Percentiles rank a stretch among this genome's conserved stretches.
These are phyloP conservation scores for Botrytis cinerea DNA, from an alignment of 2,329 filamentous ascomycete genomes.

Conservation along the genomic window DNA sequence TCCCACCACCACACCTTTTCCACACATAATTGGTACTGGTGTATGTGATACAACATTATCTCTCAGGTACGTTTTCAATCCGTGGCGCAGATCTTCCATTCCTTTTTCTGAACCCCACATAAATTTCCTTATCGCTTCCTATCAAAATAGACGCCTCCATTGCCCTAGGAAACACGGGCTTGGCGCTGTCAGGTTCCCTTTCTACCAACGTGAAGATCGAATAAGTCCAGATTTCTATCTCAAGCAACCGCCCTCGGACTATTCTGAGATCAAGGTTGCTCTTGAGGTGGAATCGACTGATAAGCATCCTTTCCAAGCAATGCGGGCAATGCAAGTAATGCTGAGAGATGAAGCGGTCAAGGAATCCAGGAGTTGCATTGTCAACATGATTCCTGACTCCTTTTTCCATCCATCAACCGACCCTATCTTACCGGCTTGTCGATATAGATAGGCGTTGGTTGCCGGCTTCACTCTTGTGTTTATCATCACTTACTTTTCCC, in stretches of 20 bases:
- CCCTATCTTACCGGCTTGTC: neutral
- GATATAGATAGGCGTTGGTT: conserved; percentile 14
- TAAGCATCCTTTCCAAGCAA: conserved; percentile 20
- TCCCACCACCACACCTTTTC: neutral
- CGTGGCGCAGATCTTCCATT: conserved; percentile 17
- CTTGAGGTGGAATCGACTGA: conserved; percentile 9
- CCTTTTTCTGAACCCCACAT: conserved; percentile 12
- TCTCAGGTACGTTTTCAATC: conserved; percentile 13
- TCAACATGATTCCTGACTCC: conserved; percentile 11
- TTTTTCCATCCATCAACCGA: neutral
- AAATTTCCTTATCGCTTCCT: conserved; percentile 22
- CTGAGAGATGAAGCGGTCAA: conserved; percentile 20
- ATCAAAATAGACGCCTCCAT: conserved; percentile 23
- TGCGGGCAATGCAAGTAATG: conserved; percentile 21
- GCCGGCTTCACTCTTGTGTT: neutral
- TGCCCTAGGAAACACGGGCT: neutral
- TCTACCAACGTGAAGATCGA: neutral
- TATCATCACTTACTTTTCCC: conserved; percentile 1
- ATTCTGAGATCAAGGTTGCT: conserved; percentile 2
- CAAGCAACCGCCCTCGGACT: conserved; percentile 13
- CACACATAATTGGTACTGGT: neutral
- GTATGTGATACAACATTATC: neutral
- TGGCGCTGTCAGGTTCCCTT: neutral
- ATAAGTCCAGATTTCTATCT: conserved; percentile 11
- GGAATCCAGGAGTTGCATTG: conserved; percentile 17